Base-by-base conservation (phyloP, 2,329 filamentous ascomycete genomes). In the Pseudogymnoascus sp. region DNA sequence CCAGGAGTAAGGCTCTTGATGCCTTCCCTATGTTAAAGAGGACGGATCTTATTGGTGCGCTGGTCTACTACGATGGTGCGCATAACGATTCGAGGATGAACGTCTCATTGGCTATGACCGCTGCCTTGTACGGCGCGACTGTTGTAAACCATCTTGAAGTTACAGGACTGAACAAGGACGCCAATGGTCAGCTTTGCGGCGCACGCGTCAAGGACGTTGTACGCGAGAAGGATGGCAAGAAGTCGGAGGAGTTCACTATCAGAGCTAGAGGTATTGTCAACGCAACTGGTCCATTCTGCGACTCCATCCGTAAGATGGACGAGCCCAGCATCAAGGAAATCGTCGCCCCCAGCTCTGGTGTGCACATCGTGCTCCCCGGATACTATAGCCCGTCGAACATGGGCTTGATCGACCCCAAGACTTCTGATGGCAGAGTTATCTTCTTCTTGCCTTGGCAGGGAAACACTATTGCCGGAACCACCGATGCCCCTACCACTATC, bases 61-160 rank as follows among this genome's bases (percentile, higher is more conserved):
- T 93, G 69, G 90, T 93, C 25, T 94, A 94, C 79, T 93, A 93
- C 74, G 90, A 94, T 75, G 90, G 90, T 68, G 89, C 89, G 28
- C 90, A 94, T 77, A 94, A 93, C 72, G 90, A 94, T 74, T 92
- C 90, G n/a, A 84, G 90, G 50, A 93, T 94, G 90, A 93, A 93
- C 73, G 87, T 92, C 44, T 91, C 89, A 7, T 80, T 93, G 63
- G 90, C 89, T 31, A 89, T 92, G 84, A 93, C 90, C 14, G 89
- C 90, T 64, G 88, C 90, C 21, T 78, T 93, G 47, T 93, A 92
- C 73, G 90, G 90, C 40, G 86, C 87, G 61, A 93, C 89, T 5
- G 82, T 92, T 35, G 83, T 90, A 64, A 93, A 92, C 75, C 88
- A 94, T 75, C 79, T 90, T 71, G 88, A 92, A 73, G 88, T 93